These are phyloP conservation scores for Crithidia thermophila DNA, from an alignment of 208 protist genomes.

Conservation along the genomic window DNA sequence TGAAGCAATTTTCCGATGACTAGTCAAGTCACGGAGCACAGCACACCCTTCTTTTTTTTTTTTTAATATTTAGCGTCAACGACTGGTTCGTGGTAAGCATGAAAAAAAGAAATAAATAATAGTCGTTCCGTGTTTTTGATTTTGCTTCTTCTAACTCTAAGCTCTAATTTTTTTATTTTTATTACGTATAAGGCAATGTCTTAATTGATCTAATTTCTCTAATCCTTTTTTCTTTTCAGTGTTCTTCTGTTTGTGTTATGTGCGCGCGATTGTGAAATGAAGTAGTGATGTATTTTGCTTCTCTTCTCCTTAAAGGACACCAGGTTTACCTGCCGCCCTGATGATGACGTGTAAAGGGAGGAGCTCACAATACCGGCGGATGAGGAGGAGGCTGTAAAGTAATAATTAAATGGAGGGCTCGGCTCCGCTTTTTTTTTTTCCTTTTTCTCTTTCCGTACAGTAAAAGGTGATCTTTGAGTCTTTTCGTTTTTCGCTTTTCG, in stretches of 20 bases:
- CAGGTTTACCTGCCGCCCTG: not conserved
- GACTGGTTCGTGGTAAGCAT: too few species aligned
- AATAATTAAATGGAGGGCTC: not conserved
- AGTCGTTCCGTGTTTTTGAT: not conserved
- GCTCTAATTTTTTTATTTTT: not conserved
- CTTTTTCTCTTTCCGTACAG: not conserved
- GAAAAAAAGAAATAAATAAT: constrained; percentile 13
- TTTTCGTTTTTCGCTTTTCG: too few species aligned
- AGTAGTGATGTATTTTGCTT: not conserved
- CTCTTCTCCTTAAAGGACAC: constrained; percentile 8
- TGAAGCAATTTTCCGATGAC: too few species aligned
- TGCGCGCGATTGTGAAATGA: too few species aligned
- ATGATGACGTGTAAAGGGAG: not conserved
- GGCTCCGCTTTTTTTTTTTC: not conserved
- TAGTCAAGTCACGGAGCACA: too few species aligned
- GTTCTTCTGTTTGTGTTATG: constrained; percentile 5
- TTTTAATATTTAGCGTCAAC: too few species aligned
- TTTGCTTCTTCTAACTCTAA: not conserved
- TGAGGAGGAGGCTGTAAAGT: constrained; percentile 14
- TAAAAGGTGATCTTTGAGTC: too few species aligned
- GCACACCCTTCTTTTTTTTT: too few species aligned
- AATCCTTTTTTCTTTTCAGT: constrained; percentile 5
- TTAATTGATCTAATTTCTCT: not conserved
- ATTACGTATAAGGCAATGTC: not conserved
- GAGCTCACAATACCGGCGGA: not conserved